Percentiles rank a stretch among this genome's conserved stretches.
Evolutionary conservation across 208 protist genomes (phyloP).

Genomic region (Trypanosoma caninum): DNA sequence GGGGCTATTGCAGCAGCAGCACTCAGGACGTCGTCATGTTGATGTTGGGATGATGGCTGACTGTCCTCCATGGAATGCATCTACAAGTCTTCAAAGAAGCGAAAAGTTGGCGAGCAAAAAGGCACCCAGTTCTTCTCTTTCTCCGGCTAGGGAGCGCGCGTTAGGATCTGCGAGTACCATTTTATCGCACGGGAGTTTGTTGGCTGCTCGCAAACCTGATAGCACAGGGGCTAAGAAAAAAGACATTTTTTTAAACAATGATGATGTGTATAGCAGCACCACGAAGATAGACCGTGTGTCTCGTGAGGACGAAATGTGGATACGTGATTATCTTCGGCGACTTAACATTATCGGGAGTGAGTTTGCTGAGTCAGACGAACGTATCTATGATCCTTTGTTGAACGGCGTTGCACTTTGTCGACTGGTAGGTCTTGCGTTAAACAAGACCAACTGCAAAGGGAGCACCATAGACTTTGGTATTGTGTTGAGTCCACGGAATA

Average conservation of each 20-base stretch:
- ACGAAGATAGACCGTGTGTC: not conserved
- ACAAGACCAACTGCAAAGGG: not conserved
- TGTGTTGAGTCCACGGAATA: conserved; percentile 7
- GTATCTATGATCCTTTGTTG: conserved; percentile 54
- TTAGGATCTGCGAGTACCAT: no score
- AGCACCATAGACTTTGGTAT: not conserved
- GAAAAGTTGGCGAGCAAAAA: conserved; percentile 5
- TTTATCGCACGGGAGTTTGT: not conserved
- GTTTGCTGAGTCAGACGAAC: not conserved
- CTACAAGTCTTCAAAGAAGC: conserved; percentile 8
- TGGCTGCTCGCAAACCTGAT: not conserved
- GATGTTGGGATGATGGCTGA: not conserved
- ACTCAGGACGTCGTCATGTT: not conserved
- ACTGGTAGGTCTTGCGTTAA: conserved; percentile 28
- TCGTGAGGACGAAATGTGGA: conserved; percentile 20
- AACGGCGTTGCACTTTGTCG: conserved; percentile 66
- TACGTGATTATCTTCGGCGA: conserved; percentile 68
- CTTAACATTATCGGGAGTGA: conserved; percentile 57
- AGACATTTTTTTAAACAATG: not conserved
- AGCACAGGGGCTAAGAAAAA: not conserved
- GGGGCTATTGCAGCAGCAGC: not conserved
- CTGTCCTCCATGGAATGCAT: conserved; percentile 11
- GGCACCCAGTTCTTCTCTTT: not conserved
- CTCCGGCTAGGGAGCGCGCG: not conserved
- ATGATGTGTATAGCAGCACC: not conserved